phyloP scores from a whole-genome alignment of 495 filamentous ascomycete genomes.

The Neurospora sp. region DNA sequence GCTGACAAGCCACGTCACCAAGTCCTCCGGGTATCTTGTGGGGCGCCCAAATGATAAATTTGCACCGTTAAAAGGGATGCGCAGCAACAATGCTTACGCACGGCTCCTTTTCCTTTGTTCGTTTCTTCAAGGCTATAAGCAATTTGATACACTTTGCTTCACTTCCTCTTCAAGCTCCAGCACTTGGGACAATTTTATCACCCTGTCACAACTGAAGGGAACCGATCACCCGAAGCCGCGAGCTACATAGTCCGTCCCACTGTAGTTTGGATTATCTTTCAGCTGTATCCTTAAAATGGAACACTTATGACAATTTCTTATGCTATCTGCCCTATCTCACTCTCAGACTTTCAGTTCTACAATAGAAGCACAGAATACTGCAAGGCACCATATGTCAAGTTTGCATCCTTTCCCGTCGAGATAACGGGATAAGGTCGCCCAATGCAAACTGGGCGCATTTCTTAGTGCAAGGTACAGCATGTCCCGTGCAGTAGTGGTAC shows the following conservation, averaged over 20 bases:
- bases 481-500: not conserved
- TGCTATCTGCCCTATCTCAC: not conserved
- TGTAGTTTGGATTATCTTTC: not conserved
- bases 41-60: too few relatives aligned
- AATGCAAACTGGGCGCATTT: not conserved
- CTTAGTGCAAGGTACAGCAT: not conserved
- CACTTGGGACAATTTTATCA: not conserved
- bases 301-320: not conserved
- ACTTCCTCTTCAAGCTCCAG: not conserved
- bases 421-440: not conserved
- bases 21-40: too few relatives aligned
- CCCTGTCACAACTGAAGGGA: not conserved
- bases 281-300: not conserved
- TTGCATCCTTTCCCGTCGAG: not conserved
- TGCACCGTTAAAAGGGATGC: too few relatives aligned
- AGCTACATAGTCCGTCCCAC: not conserved
- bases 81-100: not conserved
- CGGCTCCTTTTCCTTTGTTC: not conserved
- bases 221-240: not conserved
- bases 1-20: too few relatives aligned
- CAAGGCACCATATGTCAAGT: not conserved
- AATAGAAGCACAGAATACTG: not conserved
- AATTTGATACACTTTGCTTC: not conserved
- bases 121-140: not conserved
- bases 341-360: not conserved